Evolutionary conservation across 805 yeast species (phyloP).

Genomic region (Suhomyces sp.): DNA sequence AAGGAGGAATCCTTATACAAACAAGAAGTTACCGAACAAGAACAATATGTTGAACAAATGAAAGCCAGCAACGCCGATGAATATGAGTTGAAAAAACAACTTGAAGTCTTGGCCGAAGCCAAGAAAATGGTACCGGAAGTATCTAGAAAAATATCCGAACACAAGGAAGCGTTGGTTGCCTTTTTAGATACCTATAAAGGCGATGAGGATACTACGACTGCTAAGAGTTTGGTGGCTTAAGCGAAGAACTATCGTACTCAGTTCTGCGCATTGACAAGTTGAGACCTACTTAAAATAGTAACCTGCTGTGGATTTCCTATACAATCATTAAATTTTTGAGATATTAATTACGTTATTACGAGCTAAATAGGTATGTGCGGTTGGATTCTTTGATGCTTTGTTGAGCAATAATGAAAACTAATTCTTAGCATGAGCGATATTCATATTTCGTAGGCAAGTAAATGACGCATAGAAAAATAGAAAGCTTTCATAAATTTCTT

Average conservation of each 20-base stretch:
- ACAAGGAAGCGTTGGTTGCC: conserved; percentile 40
- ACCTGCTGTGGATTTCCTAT: not conserved
- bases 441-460: not conserved
- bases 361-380: not conserved
- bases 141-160: conserved; percentile 14
- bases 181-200: conserved; percentile 35
- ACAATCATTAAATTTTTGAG: not conserved
- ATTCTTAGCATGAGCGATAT: not conserved
- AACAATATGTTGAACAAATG: conserved; percentile 45
- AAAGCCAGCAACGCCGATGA: conserved; percentile 50
- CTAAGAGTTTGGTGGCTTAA: conserved; percentile 18
- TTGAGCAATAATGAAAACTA: not conserved
- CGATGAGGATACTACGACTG: conserved; percentile 31
- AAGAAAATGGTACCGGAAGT: conserved; percentile 34
- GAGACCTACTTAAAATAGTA: not conserved
- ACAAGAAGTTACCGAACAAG: conserved; percentile 56
- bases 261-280: not conserved
- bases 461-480: not conserved
- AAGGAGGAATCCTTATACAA: conserved; percentile 65
- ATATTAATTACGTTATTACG: not conserved
- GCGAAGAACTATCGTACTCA: not conserved
- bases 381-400: not conserved
- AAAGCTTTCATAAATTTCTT: not conserved
- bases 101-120: conserved; percentile 36
- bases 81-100: conserved; percentile 58